Evolutionary conservation across 768 basidiomycete genomes (phyloP).

Genomic region (Boletus vermiculosoides): DNA sequence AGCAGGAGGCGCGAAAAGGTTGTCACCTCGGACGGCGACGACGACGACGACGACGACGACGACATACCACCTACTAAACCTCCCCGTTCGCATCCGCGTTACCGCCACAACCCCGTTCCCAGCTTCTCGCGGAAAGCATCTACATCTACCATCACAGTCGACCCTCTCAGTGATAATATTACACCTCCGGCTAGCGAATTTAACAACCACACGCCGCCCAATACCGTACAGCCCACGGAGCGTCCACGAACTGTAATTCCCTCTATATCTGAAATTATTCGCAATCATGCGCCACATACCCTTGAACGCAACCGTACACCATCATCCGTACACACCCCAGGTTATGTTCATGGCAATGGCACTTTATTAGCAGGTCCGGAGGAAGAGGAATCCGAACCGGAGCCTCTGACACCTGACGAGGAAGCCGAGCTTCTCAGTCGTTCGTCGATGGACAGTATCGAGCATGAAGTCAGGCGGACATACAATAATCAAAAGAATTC

Average conservation of each 20-base stretch:
- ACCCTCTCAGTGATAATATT: slow-evolving; percentile 20
- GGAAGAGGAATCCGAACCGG: slow-evolving; percentile 51
- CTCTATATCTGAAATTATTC: slow-evolving; percentile 87
- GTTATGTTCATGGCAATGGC: slow-evolving; percentile 47
- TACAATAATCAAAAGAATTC: slow-evolving; percentile 54
- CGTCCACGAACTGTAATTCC: slow-evolving; percentile 57
- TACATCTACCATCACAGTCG: slow-evolving; percentile 32
- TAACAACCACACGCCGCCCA: slow-evolving; percentile 6
- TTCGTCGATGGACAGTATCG: slow-evolving; percentile 87
- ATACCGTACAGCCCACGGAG: slow-evolving; percentile 23
- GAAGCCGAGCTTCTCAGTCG: slow-evolving; percentile 67
- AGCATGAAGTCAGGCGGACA: slow-evolving; percentile 75
- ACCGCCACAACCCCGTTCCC: slow-evolving; percentile 21
- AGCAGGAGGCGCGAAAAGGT: slow-evolving; percentile 24
- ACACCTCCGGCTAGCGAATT: slow-evolving; percentile 9
- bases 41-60: slow-evolving; percentile 49
- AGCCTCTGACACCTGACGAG: slow-evolving; percentile 50
- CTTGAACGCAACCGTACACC: slow-evolving; percentile 47
- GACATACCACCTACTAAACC: slow-evolving; percentile 13
- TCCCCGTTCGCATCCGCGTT: slow-evolving; percentile 18
- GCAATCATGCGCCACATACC: slow-evolving; percentile 66
- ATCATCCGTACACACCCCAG: slow-evolving; percentile 45
- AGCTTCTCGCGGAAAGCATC: slow-evolving; percentile 27
- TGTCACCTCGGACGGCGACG: slow-evolving; percentile 50
- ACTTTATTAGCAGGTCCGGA: slow-evolving; percentile 46